phyloP scores from a whole-genome alignment of 2,329 filamentous ascomycete species.

The Sporothrix mexicana region DNA sequence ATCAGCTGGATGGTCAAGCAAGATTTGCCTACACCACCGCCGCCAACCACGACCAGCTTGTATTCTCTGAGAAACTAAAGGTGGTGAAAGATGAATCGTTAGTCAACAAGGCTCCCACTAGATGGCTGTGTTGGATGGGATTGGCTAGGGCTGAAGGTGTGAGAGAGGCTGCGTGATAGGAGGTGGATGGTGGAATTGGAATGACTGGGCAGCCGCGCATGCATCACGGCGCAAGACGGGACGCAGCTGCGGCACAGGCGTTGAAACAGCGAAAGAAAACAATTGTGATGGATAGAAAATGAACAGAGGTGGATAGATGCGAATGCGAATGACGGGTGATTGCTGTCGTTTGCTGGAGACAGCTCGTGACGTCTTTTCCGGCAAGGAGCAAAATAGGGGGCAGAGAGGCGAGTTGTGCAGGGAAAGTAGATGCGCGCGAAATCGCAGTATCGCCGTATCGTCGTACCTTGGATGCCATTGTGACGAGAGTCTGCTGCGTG shows the following conservation, averaged over 20 bases:
- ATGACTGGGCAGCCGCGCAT: slow-evolving; percentile 15
- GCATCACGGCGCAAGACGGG: slow-evolving; percentile 23
- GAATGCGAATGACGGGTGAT: neutral
- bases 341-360: neutral
- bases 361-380: neutral
- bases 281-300: neutral
- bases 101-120: slow-evolving; percentile 19
- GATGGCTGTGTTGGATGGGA: neutral
- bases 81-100: neutral
- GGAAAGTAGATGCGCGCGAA: neutral
- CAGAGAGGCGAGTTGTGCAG: neutral
- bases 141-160: neutral
- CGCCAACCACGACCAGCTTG: slow-evolving; percentile 95
- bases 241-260: slow-evolving; percentile 18
- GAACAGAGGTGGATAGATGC: neutral
- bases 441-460: neutral
- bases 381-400: neutral
- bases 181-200: neutral
- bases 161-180: neutral
- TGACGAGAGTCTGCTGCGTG: slow-evolving; percentile 8
- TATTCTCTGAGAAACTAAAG: slow-evolving; percentile 84
- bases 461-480: slow-evolving; percentile 37
- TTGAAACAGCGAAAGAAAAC: neutral
- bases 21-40: slow-evolving; percentile 98
- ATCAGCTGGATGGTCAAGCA: slow-evolving; percentile 98